Percentiles rank a stretch among this genome's conserved stretches.
Evolutionary conservation across 2,329 filamentous ascomycete genomes (phyloP).

Genomic region (Coniochaeta sp.): DNA sequence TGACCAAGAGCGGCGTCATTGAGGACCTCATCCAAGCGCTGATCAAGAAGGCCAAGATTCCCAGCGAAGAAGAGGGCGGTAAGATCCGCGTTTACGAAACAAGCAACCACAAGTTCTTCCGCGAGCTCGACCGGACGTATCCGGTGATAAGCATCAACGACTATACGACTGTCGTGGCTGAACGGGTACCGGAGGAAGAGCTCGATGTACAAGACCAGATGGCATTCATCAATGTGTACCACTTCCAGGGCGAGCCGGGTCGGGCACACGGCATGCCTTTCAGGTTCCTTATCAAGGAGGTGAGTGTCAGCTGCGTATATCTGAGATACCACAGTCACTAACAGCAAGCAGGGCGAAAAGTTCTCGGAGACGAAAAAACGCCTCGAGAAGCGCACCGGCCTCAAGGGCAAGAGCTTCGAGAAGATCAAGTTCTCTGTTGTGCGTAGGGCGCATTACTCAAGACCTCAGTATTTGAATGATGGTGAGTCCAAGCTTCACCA

Average conservation of each 20-base stretch:
- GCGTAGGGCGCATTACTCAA: constrained; percentile 63
- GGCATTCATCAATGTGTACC: constrained; percentile 72
- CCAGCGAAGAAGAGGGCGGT: constrained; percentile 62
- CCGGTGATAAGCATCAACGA: constrained; percentile 80
- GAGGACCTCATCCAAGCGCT: constrained; percentile 70
- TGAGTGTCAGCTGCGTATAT: constrained; percentile 31
- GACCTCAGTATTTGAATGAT: constrained; percentile 77
- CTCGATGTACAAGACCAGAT: constrained; percentile 39
- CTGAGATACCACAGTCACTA: constrained; percentile 9
- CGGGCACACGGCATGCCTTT: constrained; percentile 87
- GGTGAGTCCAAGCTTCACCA: constrained; percentile 50
- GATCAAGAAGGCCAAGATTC: constrained; percentile 72
- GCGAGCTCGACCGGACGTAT: constrained; percentile 63
- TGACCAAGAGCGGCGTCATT: constrained; percentile 77
- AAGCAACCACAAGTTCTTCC: constrained; percentile 76
- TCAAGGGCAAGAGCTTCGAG: constrained; percentile 97
- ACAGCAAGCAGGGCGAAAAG: constrained; percentile 57
- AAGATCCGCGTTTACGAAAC: constrained; percentile 77
- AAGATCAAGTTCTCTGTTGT: constrained; percentile 95
- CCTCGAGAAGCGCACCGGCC: constrained; percentile 83
- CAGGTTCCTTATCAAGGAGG: constrained; percentile 77
- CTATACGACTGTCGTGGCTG: constrained; percentile 74
- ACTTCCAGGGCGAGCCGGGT: constrained; percentile 84
- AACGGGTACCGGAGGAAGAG: constrained; percentile 71
- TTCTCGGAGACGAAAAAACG: constrained; percentile 92